Base-by-base conservation (phyloP, 2,329 filamentous ascomycete species). In the Bipolaris bicolor region DNA sequence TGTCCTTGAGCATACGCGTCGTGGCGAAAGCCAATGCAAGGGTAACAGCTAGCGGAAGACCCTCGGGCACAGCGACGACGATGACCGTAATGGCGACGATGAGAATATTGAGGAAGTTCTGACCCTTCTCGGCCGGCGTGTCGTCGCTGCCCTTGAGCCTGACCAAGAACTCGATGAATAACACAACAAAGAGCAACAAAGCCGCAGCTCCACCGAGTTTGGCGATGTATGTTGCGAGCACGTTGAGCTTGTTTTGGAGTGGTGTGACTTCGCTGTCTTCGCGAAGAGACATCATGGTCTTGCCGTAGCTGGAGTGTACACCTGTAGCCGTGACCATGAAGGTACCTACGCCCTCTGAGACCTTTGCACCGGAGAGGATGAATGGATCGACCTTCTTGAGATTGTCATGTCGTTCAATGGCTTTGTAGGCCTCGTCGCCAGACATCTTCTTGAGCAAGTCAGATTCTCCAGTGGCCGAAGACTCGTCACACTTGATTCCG, bases 121-220 rank as follows among this genome's bases (percentile, higher is more conserved):
- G 90, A 7, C 90, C 92, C 78, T 96, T 97, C 51, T 87, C 76
- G 2, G 90, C 87, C 3, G 91, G 82, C 0, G 83, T 83, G 1
- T 78, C 78, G 3, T 70, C 62, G 56, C 85, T 81, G 16, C 77
- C 68, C 3, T 83, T 83, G 3, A 97, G 83, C 11, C 86, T 79
- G 46, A 88, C 91, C 9, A 95, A 81, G 72, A 96, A 97, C 68
- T 92, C 86, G 78, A 97, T 93, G 69, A 97, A 86, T 13, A 97
- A 82, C 44, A 96, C 89, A 45, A 94, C 82, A 78, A 97, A 97
- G 45, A 97, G 82, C 9, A 93, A 76, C 13, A 95, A 80, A 63
- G 90, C 91, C 47, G 92, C 91, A 58, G 85, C 87, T 73, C 91
- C 91, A 76, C 88, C 88, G 40, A 90, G 82, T 70, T 90, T 90